A percentile compares a stretch with the other conserved stretches of the same genome.
Evolutionary conservation across 139 green algal species (phyloP).

Genomic region (Astrephomene gubernaculifera): DNA sequence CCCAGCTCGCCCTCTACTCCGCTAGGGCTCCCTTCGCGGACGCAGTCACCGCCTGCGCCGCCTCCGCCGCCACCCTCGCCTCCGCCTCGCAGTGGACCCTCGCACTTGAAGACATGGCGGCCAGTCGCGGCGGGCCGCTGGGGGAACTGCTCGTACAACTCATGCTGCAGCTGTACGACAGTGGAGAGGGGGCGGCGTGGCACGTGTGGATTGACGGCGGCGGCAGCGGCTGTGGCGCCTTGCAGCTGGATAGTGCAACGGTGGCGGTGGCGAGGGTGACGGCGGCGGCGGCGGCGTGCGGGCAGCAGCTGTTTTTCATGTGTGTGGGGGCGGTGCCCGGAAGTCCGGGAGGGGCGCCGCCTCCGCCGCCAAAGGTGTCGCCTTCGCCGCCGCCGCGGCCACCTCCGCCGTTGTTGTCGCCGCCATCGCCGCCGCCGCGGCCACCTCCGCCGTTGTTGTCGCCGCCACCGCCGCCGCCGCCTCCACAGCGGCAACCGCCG

Average conservation of each 20-base stretch:
- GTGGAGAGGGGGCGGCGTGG: constrained; percentile 10
- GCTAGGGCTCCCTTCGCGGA: neutral
- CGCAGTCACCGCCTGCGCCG: neutral
- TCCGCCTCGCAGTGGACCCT: neutral
- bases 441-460: too few species aligned
- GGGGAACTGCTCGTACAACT: neutral
- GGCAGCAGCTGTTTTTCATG: constrained; percentile 9
- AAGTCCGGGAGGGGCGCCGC: too few species aligned
- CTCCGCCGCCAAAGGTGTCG: constrained; percentile 3
- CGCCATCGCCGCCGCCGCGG: neutral
- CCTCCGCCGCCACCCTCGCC: neutral
- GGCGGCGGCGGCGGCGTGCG: neutral
- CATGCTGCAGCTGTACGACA: constrained; percentile 4
- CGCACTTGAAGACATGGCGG: constrained; percentile 4
- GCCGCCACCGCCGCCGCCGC: neutral
- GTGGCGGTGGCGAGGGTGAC: neutral
- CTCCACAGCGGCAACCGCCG: neutral
- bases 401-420: neutral
- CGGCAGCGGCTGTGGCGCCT: neutral
- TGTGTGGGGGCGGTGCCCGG: constrained; percentile 16
- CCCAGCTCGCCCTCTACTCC: constrained; percentile 20
- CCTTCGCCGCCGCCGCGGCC: neutral
- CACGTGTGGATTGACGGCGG: neutral
- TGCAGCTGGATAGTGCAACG: neutral
- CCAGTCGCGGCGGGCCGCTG: neutral